Evolutionary conservation across 192 early-diverging fungal species (phyloP), one percentile per base, ranked within the genome.

Genomic region (Coemansia sp.): DNA sequence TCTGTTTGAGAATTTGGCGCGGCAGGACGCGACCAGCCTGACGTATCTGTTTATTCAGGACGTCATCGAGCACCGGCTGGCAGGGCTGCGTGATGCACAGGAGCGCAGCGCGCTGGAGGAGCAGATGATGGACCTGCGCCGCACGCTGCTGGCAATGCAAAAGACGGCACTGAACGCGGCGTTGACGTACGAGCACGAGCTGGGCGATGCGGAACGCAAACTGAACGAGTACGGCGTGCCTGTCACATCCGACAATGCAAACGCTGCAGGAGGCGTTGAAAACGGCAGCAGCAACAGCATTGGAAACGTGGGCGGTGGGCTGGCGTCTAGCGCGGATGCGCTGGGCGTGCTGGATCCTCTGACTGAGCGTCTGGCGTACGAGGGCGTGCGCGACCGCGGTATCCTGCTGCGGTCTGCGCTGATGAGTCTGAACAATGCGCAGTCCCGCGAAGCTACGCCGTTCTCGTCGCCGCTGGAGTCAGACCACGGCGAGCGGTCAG

Each of bases 111-210:
- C 21, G 3, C 56, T 80, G 23, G 77, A 73, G n/a, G 66, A 69
- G 58, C 62, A 66, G 25, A 62, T 53, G 19, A 70, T 69, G 59
- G 77, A 73, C 17, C 61, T 69, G 50, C 69, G 77, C 7, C 77
- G 70, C 54, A 80, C 77, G 13, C 61, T 80, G 61, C 45, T 80
- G 13, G 70, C 67, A 3, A 80, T 80, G 77, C 77, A 73, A 22
- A 65, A 65, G 52, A 80, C 77, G 3, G 77, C 77, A 4, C 48
- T 80, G 2, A 70, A 70, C 27, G 70, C 77, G 2, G 70, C 77
- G 0, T 51, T 80, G 25, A 46, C 70, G 1, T 80, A 80, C 45
- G 77, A 80, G 67, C 70, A 64, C 21, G 70, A 73, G 54, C 64
- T 80, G 9, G 70, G 77, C 30, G 56, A 73, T 19, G 67, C 67